A percentile compares a stretch with the other conserved stretches of the same genome.
These are phyloP conservation scores for Penicillium ochrochloron DNA, from an alignment of 495 filamentous ascomycete genomes.

Conservation along the genomic window DNA sequence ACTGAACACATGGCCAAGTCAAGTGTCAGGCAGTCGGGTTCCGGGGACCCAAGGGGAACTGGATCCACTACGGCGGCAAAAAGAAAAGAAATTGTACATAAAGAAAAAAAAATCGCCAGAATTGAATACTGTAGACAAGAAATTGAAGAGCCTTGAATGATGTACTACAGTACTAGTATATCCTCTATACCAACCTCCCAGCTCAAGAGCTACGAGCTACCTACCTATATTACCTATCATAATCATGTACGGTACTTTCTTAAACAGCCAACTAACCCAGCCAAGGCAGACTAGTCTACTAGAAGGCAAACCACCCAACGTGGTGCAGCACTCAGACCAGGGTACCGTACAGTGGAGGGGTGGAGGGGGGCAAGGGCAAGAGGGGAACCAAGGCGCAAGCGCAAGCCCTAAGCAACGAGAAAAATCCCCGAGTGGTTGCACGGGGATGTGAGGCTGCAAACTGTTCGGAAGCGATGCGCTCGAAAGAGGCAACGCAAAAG, in stretches of 20 bases:
- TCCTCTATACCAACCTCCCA: too few species aligned
- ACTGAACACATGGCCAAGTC: constrained; percentile 10
- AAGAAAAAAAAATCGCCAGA: neutral
- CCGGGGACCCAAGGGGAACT: constrained; percentile 1
- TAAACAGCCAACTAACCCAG: neutral
- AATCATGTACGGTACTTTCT: constrained; percentile 1
- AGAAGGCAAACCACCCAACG: too few species aligned
- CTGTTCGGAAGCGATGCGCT: constrained; percentile 14
- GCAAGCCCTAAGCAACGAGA: constrained; percentile 19
- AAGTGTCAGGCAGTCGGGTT: neutral
- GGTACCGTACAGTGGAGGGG: too few species aligned
- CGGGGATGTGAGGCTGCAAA: constrained; percentile 27
- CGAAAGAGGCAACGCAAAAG: constrained; percentile 20
- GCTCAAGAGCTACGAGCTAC: neutral
- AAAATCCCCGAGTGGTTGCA: constrained; percentile 38
- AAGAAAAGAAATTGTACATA: constrained; percentile 7
- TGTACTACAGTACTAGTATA: too few species aligned
- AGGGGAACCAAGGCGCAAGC: neutral
- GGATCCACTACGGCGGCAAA: constrained; percentile 16
- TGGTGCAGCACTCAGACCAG: neutral
- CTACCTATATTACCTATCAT: neutral
- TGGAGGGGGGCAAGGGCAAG: neutral
- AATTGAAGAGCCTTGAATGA: neutral
- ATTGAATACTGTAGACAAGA: neutral
- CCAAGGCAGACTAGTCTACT: neutral